phyloP scores from a whole-genome alignment of 176 grass and related monocot genomes.

The Paspalum vaginatum region DNA sequence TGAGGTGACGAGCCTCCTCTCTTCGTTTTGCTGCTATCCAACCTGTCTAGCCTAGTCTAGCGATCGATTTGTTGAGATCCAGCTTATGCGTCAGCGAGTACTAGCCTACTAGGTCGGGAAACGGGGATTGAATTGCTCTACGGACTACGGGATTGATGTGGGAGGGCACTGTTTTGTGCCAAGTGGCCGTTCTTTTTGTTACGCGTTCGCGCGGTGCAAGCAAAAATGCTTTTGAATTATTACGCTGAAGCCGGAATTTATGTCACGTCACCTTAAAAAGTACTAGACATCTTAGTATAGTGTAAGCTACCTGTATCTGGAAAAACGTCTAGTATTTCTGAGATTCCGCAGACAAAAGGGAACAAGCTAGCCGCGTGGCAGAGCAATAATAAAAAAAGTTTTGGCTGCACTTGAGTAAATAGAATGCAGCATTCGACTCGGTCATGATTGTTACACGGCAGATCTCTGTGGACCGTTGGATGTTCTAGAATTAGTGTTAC shows the following conservation, averaged over 20 bases:
- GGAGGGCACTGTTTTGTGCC: conserved; percentile 22
- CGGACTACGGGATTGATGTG: not conserved
- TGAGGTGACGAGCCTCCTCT: not conserved
- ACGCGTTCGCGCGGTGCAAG: conserved; percentile 19
- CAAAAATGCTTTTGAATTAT: not conserved
- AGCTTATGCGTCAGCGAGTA: not conserved
- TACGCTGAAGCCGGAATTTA: not conserved
- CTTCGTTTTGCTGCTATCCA: not conserved
- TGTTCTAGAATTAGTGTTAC: not conserved
- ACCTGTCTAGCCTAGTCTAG: not conserved
- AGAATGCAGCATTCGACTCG: not conserved
- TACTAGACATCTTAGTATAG: not conserved
- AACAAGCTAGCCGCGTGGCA: not conserved
- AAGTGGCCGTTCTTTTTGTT: conserved; percentile 2
- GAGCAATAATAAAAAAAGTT: conserved; percentile 27
- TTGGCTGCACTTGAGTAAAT: not conserved
- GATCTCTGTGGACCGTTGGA: not conserved
- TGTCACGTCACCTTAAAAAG: not conserved
- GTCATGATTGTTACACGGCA: not conserved
- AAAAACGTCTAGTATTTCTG: conserved; percentile 25
- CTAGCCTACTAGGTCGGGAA: conserved; percentile 3
- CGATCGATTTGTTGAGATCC: not conserved
- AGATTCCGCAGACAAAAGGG: not conserved
- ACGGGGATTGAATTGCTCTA: conserved; percentile 28
- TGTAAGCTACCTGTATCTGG: not conserved